Percentiles rank a stretch among this genome's conserved stretches.
phyloP scores from a whole-genome alignment of 768 basidiomycete species.

The Suillus decipiens region DNA sequence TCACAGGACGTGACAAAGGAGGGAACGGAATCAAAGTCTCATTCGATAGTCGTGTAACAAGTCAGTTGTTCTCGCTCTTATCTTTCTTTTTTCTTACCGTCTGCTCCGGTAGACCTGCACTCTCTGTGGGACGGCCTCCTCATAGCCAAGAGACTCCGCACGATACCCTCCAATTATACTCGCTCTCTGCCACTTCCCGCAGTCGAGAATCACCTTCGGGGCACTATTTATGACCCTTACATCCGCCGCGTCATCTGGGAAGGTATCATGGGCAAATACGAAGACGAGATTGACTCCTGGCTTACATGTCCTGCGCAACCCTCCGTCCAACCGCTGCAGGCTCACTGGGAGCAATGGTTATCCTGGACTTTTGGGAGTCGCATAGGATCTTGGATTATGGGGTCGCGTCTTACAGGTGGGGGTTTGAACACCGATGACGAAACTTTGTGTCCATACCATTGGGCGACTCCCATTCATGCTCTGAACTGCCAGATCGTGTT shows the following conservation, averaged over 20 bases:
- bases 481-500: conserved; percentile 86
- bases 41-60: conserved; percentile 72
- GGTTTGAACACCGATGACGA: conserved; percentile 50
- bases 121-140: conserved; percentile 85
- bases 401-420: conserved; percentile 21
- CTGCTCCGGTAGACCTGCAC: conserved; percentile 61
- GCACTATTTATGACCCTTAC: conserved; percentile 85
- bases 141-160: conserved; percentile 80
- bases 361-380: conserved; percentile 12
- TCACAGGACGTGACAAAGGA: conserved; percentile 84
- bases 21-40: conserved; percentile 79
- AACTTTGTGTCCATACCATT: conserved; percentile 72
- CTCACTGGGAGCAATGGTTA: conserved; percentile 34
- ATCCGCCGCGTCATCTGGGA: conserved; percentile 88
- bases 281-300: conserved; percentile 62
- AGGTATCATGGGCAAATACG: conserved; percentile 73
- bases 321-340: conserved; percentile 14
- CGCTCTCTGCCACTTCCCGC: conserved; percentile 64
- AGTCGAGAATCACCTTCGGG: conserved; percentile 68
- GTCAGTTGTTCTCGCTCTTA: conserved; percentile 42
- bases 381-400: conserved; percentile 18
- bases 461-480: conserved; percentile 70
- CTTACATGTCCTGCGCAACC: conserved; percentile 55
- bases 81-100: background rate
- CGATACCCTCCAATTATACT: conserved; percentile 75